phyloP scores from a whole-genome alignment of 2,329 filamentous ascomycete species.

The Penicillium glabrum region DNA sequence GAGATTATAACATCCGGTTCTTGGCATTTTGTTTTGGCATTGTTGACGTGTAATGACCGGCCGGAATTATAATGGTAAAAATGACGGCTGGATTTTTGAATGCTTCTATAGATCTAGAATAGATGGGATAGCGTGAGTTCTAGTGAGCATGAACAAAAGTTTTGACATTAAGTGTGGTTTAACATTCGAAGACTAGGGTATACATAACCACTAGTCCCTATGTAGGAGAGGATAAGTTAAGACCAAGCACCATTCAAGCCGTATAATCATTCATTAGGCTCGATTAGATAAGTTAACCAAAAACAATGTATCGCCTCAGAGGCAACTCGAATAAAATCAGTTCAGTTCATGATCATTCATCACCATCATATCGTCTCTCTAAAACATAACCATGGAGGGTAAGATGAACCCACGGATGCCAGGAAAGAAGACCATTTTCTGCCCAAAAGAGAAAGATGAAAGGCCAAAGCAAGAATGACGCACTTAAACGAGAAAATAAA shows the following conservation, averaged over 20 bases:
- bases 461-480: slow-evolving; percentile 5
- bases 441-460: slow-evolving; percentile 5
- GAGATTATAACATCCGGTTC: background rate
- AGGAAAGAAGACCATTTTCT: slow-evolving; percentile 16
- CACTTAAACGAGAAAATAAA: background rate
- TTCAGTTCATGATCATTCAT: slow-evolving; percentile 26
- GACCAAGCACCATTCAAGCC: background rate
- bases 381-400: slow-evolving; percentile 16
- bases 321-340: background rate
- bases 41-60: background rate
- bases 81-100: background rate
- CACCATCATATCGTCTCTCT: slow-evolving; percentile 30
- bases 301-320: background rate
- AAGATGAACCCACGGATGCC: slow-evolving; percentile 5
- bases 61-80: background rate
- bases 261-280: background rate
- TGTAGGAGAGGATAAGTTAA: too few relatives aligned
- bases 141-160: background rate
- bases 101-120: background rate
- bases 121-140: background rate
- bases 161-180: background rate
- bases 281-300: background rate
- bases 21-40: background rate
- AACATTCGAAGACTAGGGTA: background rate
- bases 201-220: background rate